Evolutionary conservation across 1,139 yeast species (phyloP).

Genomic region (Pichia sp.): DNA sequence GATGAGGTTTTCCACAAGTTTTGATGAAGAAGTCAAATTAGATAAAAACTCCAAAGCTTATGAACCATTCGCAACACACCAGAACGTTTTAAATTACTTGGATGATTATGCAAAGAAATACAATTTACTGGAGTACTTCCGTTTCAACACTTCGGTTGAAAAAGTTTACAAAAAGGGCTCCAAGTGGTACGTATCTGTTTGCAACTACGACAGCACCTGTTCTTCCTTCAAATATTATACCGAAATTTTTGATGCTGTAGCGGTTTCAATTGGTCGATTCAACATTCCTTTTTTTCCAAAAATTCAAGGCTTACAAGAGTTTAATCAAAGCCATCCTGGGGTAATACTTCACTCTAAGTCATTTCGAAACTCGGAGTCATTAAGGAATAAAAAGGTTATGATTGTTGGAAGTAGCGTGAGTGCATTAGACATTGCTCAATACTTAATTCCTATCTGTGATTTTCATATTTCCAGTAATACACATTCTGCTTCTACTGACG

Average conservation of each 20-base stretch:
- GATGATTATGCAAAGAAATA: constrained; percentile 33
- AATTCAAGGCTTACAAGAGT: constrained; percentile 41
- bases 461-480: constrained; percentile 5
- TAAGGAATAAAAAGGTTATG: constrained; percentile 41
- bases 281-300: constrained; percentile 45
- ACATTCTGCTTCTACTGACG: not conserved
- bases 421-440: constrained; percentile 50
- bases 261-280: constrained; percentile 45
- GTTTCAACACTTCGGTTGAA: constrained; percentile 42
- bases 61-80: constrained; percentile 41
- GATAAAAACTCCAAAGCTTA: constrained; percentile 35
- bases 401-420: constrained; percentile 51
- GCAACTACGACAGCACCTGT: constrained; percentile 21
- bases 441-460: constrained; percentile 39
- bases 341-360: constrained; percentile 43
- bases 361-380: constrained; percentile 36
- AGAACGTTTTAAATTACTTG: constrained; percentile 30
- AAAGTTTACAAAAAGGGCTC: constrained; percentile 29
- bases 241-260: constrained; percentile 42
- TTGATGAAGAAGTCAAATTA: constrained; percentile 12
- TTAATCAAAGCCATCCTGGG: constrained; percentile 35
- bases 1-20: constrained; percentile 39
- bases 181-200: constrained; percentile 23
- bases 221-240: constrained; percentile 32
- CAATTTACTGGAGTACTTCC: constrained; percentile 34